Evolutionary conservation across 2,329 filamentous ascomycete species (phyloP), one percentile per base, ranked within the genome.

Genomic region (Hymenoscyphus repandus): DNA sequence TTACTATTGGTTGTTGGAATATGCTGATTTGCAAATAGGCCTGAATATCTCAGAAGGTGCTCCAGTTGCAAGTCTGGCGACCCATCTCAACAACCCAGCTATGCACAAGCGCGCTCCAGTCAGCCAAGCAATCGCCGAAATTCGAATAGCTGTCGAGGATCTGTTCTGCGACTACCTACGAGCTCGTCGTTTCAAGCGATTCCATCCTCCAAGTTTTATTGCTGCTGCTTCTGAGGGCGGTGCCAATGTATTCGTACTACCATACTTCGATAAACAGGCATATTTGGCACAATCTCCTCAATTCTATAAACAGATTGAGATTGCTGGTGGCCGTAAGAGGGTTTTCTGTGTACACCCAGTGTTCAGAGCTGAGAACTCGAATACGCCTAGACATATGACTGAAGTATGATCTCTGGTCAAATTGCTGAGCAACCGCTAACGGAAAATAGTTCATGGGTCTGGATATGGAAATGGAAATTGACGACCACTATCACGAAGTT

Each of bases 211-310:
- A 9, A 92, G 90, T 68, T 76, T 99, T 39, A 88, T 95, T 49
- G 91, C 86, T 45, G 87, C 92, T 12, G 88, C 93, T 4, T 93
- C 90, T 3, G 93, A 99, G 72, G 92, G 93, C 63, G 93, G 93
- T 58, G 84, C 84, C 60, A 95, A 92, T 66, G 92, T 97, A 37
- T 97, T 99, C 70, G 79, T 85, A 62, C 76, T 97, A 61, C 84
- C 85, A 39, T 97, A 97, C 72, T 97, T 97, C 69, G 88, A 86
- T 59, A 82, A 86, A 64, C 81, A 86, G 58, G 92, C 90, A 1
- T 93, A 76, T 67, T 76, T 93, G 17, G 88, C 88, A 5, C 88
- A 91, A 68, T 86, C 82, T 5, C 89, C 88, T 5, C 88, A 93
- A 65, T 86, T 93, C 62, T 91, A 92, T 72, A 93, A 95, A 75